Percentiles rank a stretch among this genome's conserved stretches.
Conservation (phyloP, 805 yeast species). For the Millerago galiae region DNA sequence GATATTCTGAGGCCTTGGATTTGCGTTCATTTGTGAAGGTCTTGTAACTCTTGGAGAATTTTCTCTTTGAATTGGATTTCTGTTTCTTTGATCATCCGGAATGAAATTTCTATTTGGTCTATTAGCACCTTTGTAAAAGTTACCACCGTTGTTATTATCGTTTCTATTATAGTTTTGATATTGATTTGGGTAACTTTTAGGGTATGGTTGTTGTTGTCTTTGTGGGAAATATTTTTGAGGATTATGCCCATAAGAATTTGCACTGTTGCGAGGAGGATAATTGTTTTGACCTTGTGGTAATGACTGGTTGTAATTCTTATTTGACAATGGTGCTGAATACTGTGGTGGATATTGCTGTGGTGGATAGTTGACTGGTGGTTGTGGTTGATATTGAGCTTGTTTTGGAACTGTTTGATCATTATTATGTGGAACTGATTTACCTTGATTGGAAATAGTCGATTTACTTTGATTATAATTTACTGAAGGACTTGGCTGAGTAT, state of each 20-base stretch:
- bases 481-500: conserved; percentile 1
- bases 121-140: not conserved
- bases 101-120: not conserved
- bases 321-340: not conserved
- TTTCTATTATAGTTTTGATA: not conserved
- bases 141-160: not conserved
- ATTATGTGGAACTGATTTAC: not conserved
- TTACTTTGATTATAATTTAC: not conserved
- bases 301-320: not conserved
- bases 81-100: not conserved
- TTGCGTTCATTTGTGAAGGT: too few species aligned
- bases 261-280: not conserved
- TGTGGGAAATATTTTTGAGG: not conserved
- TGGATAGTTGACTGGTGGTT: not conserved
- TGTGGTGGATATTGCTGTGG: not conserved
- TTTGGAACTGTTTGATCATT: not conserved
- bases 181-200: not conserved
- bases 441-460: not conserved
- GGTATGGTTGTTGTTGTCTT: not conserved
- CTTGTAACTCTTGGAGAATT: not conserved
- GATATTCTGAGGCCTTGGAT: too few species aligned
- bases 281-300: not conserved
- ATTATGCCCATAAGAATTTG: not conserved
- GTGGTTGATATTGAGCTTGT: not conserved
- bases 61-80: not conserved